Evolutionary conservation across 768 basidiomycete genomes (phyloP), one percentile per base, ranked within the genome.

Genomic region (Mycena rosella): DNA sequence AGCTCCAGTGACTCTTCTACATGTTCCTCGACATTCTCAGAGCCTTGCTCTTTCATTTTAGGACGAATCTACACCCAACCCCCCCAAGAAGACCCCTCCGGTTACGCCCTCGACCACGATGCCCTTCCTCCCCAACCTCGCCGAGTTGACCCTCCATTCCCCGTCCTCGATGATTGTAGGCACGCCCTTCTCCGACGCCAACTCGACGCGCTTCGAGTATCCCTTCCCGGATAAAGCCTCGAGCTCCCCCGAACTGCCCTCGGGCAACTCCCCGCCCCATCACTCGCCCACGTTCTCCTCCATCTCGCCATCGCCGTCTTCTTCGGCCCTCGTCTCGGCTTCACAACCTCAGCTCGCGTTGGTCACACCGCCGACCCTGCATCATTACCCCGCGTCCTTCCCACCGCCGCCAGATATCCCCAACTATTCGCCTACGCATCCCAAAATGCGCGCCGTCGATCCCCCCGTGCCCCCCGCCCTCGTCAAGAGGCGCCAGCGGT

Each of bases 151-250:
- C 13, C 67, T 71, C 20, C 63, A 71, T 30, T 71, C 66, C 24
- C 67, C 69, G 14, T 68, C 67, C 13, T 64, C 66, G 18, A 47
- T 63, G 49, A 69, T 73, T 24, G 63, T 73, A 5, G 67, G 69
- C 47, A 67, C 72, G 17, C 63, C 70, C 26, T 68, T 73, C 30
- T 62, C 63, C 38, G 63, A 65, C n/a, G 27, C 36, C 15, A 54
- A 70, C 26, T 56, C 68, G 1, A 54, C 71, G 20, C 61, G 69
- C 13, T 71, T 71, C n/a, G 70, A 71, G 24, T 71, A 71, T 48
- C 70, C 70, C 18, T 71, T 71, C 45, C 64, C 64, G 26, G 67
- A 68, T 10, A 61, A 61, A n/a, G 6, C 56, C 15, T 60, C 65
- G 47, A 29, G 40, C 51, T 61, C 58, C 8, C 65, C 60, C 26